Conservation (phyloP, 1,284 basidiomycete genomes). For the Tylopilus sp. region DNA sequence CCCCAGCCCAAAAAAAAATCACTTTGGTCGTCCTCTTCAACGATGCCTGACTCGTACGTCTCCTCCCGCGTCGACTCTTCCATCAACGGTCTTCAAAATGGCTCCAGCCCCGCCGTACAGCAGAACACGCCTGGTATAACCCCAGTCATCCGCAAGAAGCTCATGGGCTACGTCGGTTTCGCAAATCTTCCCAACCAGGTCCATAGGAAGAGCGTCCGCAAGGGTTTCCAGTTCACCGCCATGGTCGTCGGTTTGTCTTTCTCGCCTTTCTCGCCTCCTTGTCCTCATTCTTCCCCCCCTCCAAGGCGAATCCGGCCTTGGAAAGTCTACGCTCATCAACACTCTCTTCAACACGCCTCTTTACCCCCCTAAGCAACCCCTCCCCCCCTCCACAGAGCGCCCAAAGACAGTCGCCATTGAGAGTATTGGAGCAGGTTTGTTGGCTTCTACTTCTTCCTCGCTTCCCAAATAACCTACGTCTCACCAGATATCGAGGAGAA, state of each 20-base stretch:
- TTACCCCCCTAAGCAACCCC: slow-evolving; percentile 82
- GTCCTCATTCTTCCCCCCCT: slow-evolving; percentile 9
- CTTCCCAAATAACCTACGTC: slow-evolving; percentile 19
- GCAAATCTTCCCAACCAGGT: slow-evolving; percentile 97
- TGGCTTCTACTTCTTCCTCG: background rate
- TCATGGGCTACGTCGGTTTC: slow-evolving; percentile 86
- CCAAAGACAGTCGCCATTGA: slow-evolving; percentile 94
- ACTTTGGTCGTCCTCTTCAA: slow-evolving; percentile 15
- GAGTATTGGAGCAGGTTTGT: slow-evolving; percentile 88
- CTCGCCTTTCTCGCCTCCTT: slow-evolving; percentile 17
- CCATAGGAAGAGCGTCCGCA: slow-evolving; percentile 92
- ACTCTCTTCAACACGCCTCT: slow-evolving; percentile 95
- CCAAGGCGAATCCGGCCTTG: slow-evolving; percentile 92
- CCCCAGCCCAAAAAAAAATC: slow-evolving; percentile 45
- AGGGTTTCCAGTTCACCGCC: slow-evolving; percentile 93
- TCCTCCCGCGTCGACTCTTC: slow-evolving; percentile 60
- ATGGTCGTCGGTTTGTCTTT: slow-evolving; percentile 88
- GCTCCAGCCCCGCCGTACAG: slow-evolving; percentile 56
- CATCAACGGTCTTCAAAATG: slow-evolving; percentile 55
- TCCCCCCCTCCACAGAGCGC: slow-evolving; percentile 80
- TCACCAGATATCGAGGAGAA: slow-evolving; percentile 92
- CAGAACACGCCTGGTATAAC: slow-evolving; percentile 44
- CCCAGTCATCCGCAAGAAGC: slow-evolving; percentile 83
- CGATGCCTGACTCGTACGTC: slow-evolving; percentile 69
- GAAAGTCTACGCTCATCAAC: slow-evolving; percentile 97